Evolutionary conservation across 805 yeast species (phyloP).

Genomic region (Yarrowia divulgata): DNA sequence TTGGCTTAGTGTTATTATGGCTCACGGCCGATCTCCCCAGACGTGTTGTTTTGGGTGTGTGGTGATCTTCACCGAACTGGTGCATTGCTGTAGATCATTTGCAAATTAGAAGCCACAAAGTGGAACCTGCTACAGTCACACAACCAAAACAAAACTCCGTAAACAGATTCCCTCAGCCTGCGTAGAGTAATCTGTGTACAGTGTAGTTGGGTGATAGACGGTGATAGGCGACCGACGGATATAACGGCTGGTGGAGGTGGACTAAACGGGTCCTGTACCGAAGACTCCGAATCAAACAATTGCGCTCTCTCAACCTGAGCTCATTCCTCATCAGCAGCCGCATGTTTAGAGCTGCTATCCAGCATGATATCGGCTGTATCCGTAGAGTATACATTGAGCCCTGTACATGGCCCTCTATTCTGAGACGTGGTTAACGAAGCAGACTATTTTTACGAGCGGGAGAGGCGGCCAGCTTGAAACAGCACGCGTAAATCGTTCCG

Average conservation of each 20-base stretch:
- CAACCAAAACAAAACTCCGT: not conserved
- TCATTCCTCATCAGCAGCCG: slow-evolving; percentile 29
- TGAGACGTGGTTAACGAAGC: not conserved
- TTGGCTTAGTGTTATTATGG: not conserved
- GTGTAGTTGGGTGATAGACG: slow-evolving; percentile 7
- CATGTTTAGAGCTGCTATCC: not conserved
- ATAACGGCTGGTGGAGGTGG: not conserved
- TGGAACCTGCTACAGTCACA: not conserved
- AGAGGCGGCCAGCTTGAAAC: slow-evolving; percentile 1
- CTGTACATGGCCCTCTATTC: not conserved
- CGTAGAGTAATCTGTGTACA: slow-evolving; percentile 9
- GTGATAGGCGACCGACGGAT: slow-evolving; percentile 1
- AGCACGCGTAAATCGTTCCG: slow-evolving; percentile 10
- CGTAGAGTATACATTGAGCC: not conserved
- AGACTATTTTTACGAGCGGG: slow-evolving; percentile 29
- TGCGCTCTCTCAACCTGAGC: not conserved
- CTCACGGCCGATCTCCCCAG: slow-evolving; percentile 38
- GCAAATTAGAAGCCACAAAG: slow-evolving; percentile 20
- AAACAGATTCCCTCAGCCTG: not conserved
- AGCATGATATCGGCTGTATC: slow-evolving; percentile 14
- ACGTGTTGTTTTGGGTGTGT: slow-evolving; percentile 33
- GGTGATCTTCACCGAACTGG: slow-evolving; percentile 23
- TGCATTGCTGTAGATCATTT: slow-evolving; percentile 32
- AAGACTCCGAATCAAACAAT: not conserved
- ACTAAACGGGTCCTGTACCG: not conserved